A percentile compares a stretch with the other conserved stretches of the same genome.
phyloP scores from a whole-genome alignment of 768 basidiomycete genomes.

The Lentinula edodes region DNA sequence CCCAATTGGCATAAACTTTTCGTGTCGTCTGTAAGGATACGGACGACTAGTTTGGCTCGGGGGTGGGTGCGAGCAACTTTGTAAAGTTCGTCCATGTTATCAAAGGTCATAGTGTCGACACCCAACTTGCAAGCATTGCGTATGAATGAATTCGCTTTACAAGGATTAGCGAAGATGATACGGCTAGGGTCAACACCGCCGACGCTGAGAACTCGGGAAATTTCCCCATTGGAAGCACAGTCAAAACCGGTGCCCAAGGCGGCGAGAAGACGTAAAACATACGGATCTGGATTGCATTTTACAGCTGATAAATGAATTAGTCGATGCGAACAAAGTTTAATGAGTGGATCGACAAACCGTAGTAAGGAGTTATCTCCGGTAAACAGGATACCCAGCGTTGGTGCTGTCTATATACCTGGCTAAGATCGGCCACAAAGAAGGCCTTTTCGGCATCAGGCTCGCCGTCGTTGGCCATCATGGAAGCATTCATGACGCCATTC shows the following conservation, averaged over 20 bases:
- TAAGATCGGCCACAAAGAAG: constrained; percentile 94
- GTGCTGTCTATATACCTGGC: constrained; percentile 81
- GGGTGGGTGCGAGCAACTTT: constrained; percentile 86
- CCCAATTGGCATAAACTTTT: constrained; percentile 92
- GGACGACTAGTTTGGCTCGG: constrained; percentile 78
- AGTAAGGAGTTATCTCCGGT: constrained; percentile 88
- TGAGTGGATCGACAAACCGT: constrained; percentile 45
- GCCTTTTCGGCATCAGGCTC: constrained; percentile 83
- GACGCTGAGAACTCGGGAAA: constrained; percentile 68
- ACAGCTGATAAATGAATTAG: constrained; percentile 50
- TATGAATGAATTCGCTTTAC: constrained; percentile 87
- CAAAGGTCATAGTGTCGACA: constrained; percentile 96
- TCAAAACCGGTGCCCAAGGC: constrained; percentile 93
- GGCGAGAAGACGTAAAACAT: constrained; percentile 85
- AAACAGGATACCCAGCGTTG: constrained; percentile 74
- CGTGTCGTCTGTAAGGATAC: constrained; percentile 97
- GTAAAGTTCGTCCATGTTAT: constrained; percentile 93
- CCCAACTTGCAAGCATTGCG: constrained; percentile 36
- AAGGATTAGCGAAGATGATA: constrained; percentile 98
- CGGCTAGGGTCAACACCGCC: constrained; percentile 51
- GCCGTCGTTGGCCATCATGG: constrained; percentile 41
- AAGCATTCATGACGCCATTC: constrained; percentile 68
- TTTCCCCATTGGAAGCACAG: constrained; percentile 94
- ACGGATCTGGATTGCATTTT: constrained; percentile 69
- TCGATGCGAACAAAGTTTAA: not conserved